Conservation (phyloP, 1,284 basidiomycete species). For the Puccinia polysora region DNA sequence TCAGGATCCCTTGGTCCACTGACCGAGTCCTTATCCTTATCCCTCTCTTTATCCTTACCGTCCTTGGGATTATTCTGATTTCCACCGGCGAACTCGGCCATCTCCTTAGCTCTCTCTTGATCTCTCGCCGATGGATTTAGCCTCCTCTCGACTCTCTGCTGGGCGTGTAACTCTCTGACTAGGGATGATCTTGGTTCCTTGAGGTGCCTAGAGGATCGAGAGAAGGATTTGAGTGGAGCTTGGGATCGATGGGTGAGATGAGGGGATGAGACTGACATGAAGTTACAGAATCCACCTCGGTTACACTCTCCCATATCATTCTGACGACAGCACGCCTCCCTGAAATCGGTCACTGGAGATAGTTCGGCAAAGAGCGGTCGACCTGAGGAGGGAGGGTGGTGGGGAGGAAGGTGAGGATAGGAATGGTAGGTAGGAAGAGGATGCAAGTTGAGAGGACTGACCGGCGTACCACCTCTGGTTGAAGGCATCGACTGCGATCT, state of each 20-base stretch:
- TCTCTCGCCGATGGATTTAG: conserved; percentile 48
- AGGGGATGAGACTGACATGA: conserved; percentile 12
- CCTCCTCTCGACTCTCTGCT: conserved; percentile 75
- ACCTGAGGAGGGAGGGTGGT: conserved; percentile 57
- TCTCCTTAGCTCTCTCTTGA: conserved; percentile 48
- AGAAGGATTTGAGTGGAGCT: neutral
- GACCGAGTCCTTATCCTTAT: no score
- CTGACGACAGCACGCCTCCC: conserved; percentile 96
- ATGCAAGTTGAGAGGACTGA: conserved; percentile 54
- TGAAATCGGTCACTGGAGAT: conserved; percentile 96
- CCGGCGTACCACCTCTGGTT: conserved; percentile 98
- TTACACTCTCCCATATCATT: conserved; percentile 83
- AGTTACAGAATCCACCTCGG: conserved; percentile 50
- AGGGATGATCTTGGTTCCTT: conserved; percentile 55
- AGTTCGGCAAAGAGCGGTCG: conserved; percentile 97
- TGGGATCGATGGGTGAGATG: neutral
- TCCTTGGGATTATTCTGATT: no score
- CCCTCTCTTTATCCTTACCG: no score
- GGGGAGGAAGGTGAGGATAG: neutral
- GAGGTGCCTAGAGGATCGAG: conserved; percentile 20
- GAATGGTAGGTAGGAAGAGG: neutral
- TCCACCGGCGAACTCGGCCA: conserved; percentile 47
- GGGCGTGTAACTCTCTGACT: conserved; percentile 69
- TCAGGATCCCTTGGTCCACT: no score
- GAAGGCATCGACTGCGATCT: conserved; percentile 81